Evolutionary conservation across 768 basidiomycete species (phyloP).

Genomic region (Trichaptum fuscoviolaceum): DNA sequence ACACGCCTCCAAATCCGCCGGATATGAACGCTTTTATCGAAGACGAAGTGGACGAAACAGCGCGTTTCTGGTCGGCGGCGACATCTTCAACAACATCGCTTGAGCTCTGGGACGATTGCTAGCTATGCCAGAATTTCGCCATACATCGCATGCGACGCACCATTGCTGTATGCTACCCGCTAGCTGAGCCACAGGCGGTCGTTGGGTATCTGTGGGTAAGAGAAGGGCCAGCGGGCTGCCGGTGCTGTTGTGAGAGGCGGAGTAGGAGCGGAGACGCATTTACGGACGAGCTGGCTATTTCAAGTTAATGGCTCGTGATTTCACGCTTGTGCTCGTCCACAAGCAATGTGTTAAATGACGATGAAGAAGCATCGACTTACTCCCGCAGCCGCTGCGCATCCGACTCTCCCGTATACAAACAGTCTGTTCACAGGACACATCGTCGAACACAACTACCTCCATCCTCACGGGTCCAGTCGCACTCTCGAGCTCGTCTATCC

Average conservation of each 20-base stretch:
- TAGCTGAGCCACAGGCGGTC: background rate
- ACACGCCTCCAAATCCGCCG: conserved; percentile 88
- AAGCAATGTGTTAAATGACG: no score
- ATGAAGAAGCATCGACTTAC: no score
- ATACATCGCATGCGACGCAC: background rate
- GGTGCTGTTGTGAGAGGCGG: background rate
- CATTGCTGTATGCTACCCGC: background rate
- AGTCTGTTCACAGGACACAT: no score
- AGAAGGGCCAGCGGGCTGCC: background rate
- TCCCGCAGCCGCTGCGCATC: no score
- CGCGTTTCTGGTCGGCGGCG: background rate
- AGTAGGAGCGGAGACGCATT: background rate
- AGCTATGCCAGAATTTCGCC: background rate
- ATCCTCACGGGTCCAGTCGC: no score
- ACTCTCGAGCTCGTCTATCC: no score
- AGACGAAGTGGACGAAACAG: conserved; percentile 26
- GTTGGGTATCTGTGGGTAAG: background rate
- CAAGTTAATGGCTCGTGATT: background rate
- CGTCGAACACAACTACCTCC: no score
- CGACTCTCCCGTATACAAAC: no score
- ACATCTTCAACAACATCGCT: background rate
- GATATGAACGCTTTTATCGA: conserved; percentile 82
- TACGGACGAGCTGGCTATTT: background rate
- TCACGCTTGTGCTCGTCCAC: background rate
- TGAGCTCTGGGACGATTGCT: background rate